A percentile compares a stretch with the other conserved stretches of the same genome.
Conservation (phyloP, 108 stramenopile genomes). For the Nitzschia putrida region DNA sequence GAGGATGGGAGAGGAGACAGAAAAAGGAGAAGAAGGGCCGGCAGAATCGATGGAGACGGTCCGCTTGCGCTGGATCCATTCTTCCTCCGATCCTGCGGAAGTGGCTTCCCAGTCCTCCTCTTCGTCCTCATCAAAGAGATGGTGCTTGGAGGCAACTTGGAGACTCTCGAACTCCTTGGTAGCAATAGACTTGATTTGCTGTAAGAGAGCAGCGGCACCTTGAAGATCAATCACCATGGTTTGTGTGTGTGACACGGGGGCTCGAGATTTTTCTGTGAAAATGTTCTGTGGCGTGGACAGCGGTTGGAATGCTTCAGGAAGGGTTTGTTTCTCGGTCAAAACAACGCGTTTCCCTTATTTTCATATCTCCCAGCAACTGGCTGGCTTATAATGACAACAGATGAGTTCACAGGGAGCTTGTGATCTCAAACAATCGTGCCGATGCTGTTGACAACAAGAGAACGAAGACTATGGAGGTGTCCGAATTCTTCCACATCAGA, state of each 20-base stretch:
- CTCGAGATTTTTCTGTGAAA: conserved; percentile 3
- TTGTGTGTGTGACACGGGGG: not conserved
- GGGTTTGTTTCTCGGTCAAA: not conserved
- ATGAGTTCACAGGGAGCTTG: no score
- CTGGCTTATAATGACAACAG: no score
- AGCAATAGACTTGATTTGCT: conserved; percentile 35
- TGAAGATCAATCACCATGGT: conserved; percentile 20
- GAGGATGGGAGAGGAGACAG: conserved; percentile 4
- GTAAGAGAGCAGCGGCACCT: conserved; percentile 26
- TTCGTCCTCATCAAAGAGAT: conserved; percentile 12
- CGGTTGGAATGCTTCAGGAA: conserved; percentile 1
- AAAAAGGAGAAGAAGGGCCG: conserved; percentile 1
- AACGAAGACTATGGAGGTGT: no score
- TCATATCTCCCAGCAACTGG: not conserved
- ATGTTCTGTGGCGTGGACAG: conserved; percentile 11
- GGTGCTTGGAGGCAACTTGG: conserved; percentile 9
- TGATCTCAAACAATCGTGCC: no score
- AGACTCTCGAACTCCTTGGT: conserved; percentile 34
- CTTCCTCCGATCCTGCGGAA: conserved; percentile 18
- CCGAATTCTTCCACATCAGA: conserved; percentile 8
- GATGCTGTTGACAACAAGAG: no score
- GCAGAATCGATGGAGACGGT: conserved; percentile 32
- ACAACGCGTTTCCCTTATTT: not conserved
- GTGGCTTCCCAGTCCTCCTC: not conserved
- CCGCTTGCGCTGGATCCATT: conserved; percentile 11